Conservation (phyloP, 306 rosid species). For the Fragaria vesca region DNA sequence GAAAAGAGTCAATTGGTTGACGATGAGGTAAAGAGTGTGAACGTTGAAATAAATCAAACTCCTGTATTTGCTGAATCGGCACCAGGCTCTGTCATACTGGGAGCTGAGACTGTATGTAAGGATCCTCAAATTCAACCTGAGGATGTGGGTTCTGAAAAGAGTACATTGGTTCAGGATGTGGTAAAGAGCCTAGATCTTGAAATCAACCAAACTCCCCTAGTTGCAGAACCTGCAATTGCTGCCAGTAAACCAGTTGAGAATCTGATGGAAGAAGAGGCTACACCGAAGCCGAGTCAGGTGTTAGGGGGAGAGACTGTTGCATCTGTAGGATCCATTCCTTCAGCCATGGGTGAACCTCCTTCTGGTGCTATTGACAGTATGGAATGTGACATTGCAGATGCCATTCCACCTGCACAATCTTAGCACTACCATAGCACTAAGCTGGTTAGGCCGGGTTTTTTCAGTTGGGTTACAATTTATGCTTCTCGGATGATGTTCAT, state of each 20-base stretch:
- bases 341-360: conserved; percentile 26
- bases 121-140: conserved; percentile 27
- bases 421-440: conserved; percentile 16
- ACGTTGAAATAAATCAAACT: conserved; percentile 34
- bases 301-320: conserved; percentile 15
- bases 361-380: conserved; percentile 23
- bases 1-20: conserved; percentile 30
- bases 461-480: not conserved
- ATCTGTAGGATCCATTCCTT: conserved; percentile 20
- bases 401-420: conserved; percentile 32
- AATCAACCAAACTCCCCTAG: conserved; percentile 30
- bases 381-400: conserved; percentile 26
- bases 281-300: not conserved
- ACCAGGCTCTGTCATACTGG: conserved; percentile 23
- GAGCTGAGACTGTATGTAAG: conserved; percentile 20
- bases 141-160: conserved; percentile 25
- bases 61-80: conserved; percentile 1
- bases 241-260: conserved; percentile 23
- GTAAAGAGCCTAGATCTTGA: conserved; percentile 30
- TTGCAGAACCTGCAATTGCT: conserved; percentile 27
- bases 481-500: not conserved
- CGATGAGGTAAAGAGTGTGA: conserved; percentile 28
- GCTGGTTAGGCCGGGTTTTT: conserved; percentile 7
- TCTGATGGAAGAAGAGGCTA: conserved; percentile 30
- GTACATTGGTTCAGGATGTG: conserved; percentile 28